A percentile compares a stretch with the other conserved stretches of the same genome.
Conservation (phyloP, 169 alveolate genomes). For the Plasmodium adleri region DNA sequence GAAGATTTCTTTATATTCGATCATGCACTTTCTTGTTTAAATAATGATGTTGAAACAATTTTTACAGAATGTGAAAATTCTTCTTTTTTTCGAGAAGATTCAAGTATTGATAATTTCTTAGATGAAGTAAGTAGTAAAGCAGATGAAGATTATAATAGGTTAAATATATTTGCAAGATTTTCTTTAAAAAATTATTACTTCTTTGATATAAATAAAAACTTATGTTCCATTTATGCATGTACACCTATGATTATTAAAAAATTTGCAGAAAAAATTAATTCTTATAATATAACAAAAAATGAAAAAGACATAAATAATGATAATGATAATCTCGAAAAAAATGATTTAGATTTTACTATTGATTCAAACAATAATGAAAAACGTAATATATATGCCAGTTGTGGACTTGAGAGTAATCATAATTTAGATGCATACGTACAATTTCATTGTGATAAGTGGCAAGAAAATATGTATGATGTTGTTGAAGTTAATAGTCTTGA, state of each 20-base stretch:
- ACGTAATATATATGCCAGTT: conserved; percentile 11
- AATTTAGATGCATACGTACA: conserved; percentile 71
- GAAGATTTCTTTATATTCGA: conserved; percentile 74
- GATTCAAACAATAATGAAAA: conserved; percentile 32
- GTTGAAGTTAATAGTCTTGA: conserved; percentile 76
- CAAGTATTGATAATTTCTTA: conserved; percentile 46
- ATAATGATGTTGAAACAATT: conserved; percentile 54
- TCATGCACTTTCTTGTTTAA: conserved; percentile 24
- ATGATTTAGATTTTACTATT: conserved; percentile 15
- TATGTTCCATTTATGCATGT: conserved; percentile 60
- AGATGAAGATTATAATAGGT: conserved; percentile 46
- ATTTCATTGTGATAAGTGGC: conserved; percentile 77
- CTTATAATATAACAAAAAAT: conserved; percentile 22
- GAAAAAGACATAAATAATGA: conserved; percentile 1
- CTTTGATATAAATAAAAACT: conserved; percentile 66
- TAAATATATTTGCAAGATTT: conserved; percentile 50
- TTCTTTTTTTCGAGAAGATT: conserved; percentile 55
- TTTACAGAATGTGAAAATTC: conserved; percentile 68
- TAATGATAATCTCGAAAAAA: not conserved
- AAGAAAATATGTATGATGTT: conserved; percentile 73
- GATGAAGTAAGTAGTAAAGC: conserved; percentile 47
- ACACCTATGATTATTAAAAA: conserved; percentile 75
- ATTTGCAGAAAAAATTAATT: conserved; percentile 70
- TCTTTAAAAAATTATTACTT: conserved; percentile 65
- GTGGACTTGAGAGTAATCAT: conserved; percentile 21